phyloP scores from a whole-genome alignment of 768 basidiomycete species.

The Antrodiella citrinella region DNA sequence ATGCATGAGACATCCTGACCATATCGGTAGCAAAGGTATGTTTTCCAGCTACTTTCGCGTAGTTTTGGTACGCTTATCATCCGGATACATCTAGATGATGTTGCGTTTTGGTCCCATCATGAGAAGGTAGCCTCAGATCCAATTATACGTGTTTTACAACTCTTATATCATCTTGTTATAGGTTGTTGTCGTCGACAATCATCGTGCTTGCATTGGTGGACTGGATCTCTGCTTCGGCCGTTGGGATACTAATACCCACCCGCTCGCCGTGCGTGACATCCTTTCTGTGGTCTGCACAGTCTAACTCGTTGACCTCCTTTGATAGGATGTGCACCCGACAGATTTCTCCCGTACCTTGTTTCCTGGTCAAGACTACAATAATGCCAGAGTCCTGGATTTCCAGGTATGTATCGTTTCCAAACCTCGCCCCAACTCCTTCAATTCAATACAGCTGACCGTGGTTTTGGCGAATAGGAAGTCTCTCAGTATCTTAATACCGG shows the following conservation, averaged over 20 bases:
- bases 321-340: slow-evolving; percentile 76
- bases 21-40: slow-evolving; percentile 69
- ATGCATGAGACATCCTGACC: slow-evolving; percentile 87
- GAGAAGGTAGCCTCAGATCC: slow-evolving; percentile 77
- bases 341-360: slow-evolving; percentile 77
- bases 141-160: background rate
- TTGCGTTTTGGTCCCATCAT: slow-evolving; percentile 90
- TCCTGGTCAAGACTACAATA: slow-evolving; percentile 92
- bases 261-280: slow-evolving; percentile 76
- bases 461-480: slow-evolving; percentile 45
- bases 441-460: no score
- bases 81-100: slow-evolving; percentile 39
- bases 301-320: no score
- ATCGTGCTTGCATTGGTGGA: slow-evolving; percentile 82
- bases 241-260: slow-evolving; percentile 91
- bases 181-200: slow-evolving; percentile 83
- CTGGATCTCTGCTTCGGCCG: slow-evolving; percentile 95
- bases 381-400: slow-evolving; percentile 82
- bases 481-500: slow-evolving; percentile 65
- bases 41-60: background rate
- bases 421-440: no score
- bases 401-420: slow-evolving; percentile 26
- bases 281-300: no score
- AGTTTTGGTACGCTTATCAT: background rate
- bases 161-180: no score